phyloP scores from a whole-genome alignment of 768 basidiomycete genomes.

The Leccinellum rugosiceps region DNA sequence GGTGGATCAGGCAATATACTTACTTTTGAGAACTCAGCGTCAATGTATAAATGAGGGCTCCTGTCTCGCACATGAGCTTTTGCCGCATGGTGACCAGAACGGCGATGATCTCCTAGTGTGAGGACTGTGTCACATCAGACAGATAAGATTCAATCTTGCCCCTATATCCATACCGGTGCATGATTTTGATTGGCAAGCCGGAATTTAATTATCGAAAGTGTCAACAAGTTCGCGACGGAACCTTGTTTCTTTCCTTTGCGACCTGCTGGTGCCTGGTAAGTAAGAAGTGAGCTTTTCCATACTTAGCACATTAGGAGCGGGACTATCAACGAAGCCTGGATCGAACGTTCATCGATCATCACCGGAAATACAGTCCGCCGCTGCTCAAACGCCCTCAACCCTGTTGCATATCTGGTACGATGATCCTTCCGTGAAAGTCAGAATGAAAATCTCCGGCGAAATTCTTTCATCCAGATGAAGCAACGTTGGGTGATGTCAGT shows the following conservation, averaged over 20 bases:
- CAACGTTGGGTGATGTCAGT: constrained; percentile 10
- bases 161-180: background rate
- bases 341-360: constrained; percentile 1
- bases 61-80: background rate
- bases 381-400: background rate
- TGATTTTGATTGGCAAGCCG: background rate
- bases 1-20: background rate
- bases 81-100: background rate
- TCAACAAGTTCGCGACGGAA: background rate
- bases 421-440: constrained; percentile 3
- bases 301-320: background rate
- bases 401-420: background rate
- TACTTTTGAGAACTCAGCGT: background rate
- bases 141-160: background rate
- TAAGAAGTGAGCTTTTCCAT: background rate
- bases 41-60: background rate
- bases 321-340: background rate
- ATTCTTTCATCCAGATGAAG: background rate
- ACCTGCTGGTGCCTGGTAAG: background rate
- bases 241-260: background rate
- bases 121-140: background rate
- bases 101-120: background rate
- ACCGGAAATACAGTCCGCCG: background rate
- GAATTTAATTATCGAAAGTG: background rate
- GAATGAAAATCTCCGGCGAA: background rate